These are phyloP conservation scores for Ophiosphaerella narmari DNA, from an alignment of 2,329 filamentous ascomycete genomes.

Conservation along the genomic window DNA sequence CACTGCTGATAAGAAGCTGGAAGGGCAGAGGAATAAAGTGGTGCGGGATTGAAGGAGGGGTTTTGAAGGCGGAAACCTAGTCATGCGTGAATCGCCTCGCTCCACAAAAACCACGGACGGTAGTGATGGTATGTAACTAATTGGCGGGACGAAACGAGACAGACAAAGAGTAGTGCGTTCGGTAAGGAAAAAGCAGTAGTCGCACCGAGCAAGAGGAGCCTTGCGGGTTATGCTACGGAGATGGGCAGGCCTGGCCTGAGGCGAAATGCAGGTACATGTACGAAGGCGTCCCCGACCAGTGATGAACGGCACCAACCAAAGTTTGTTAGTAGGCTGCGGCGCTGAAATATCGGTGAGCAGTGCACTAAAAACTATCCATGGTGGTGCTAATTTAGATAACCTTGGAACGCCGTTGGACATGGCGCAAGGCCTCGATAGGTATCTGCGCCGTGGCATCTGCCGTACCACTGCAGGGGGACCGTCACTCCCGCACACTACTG, in stretches of 20 bases:
- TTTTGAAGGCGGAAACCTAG: conserved; percentile 27
- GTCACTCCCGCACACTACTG: conserved; percentile 20
- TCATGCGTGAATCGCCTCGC: conserved; percentile 40
- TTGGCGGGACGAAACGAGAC: conserved; percentile 27
- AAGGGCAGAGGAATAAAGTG: conserved; percentile 39
- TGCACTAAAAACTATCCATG: conserved; percentile 26
- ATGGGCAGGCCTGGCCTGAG: conserved; percentile 22
- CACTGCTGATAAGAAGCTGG: conserved; percentile 24
- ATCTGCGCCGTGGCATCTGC: conserved; percentile 32
- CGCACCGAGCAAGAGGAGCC: conserved; percentile 29
- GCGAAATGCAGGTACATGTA: conserved; percentile 35
- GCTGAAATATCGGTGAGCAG: conserved; percentile 40
- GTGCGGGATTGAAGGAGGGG: conserved; percentile 32
- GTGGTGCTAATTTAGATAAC: conserved; percentile 30
- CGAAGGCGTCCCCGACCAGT: conserved; percentile 13
- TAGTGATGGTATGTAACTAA: conserved; percentile 36
- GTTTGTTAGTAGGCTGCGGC: conserved; percentile 23
- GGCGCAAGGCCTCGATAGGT: conserved; percentile 30
- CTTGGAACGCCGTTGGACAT: conserved; percentile 33
- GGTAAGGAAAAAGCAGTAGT: conserved; percentile 25
- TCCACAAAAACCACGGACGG: conserved; percentile 32
- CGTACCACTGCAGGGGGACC: conserved; percentile 28
- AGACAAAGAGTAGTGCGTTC: conserved; percentile 29
- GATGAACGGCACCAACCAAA: conserved; percentile 25
- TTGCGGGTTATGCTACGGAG: conserved; percentile 29